These are phyloP conservation scores for Chlamydomonas sp. DNA, from an alignment of 139 green algal species.

Conservation along the genomic window DNA sequence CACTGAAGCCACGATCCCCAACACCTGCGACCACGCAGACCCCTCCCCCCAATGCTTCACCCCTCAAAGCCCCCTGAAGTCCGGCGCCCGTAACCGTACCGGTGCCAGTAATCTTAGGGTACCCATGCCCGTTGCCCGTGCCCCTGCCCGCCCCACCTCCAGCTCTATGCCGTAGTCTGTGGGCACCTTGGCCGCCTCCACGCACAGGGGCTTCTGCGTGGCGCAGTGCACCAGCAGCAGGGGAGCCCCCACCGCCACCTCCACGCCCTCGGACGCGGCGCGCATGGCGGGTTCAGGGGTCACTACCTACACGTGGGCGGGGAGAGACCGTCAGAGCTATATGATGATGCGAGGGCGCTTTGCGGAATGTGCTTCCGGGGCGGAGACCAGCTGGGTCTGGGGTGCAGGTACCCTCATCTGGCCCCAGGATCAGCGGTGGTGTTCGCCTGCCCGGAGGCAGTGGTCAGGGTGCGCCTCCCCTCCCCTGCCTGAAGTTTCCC, in stretches of 20 bases:
- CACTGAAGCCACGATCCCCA: too few relatives aligned
- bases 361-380: too few relatives aligned
- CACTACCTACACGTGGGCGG: constrained; percentile 13
- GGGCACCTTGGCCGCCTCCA: constrained; percentile 53
- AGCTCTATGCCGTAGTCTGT: constrained; percentile 61
- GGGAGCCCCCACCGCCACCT: constrained; percentile 52
- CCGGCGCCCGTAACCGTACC: neutral
- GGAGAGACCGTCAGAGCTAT: neutral
- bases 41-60: too few relatives aligned
- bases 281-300: constrained; percentile 48
- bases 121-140: neutral
- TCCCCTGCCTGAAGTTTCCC: too few relatives aligned
- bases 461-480: too few relatives aligned
- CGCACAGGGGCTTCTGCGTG: constrained; percentile 56
- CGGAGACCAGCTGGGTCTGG: too few relatives aligned
- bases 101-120: neutral
- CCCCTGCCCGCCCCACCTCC: constrained; percentile 35
- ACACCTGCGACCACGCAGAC: too few relatives aligned
- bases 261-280: constrained; percentile 40
- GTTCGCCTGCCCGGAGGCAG: too few relatives aligned
- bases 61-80: neutral
- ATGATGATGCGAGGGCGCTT: too few relatives aligned
- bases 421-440: too few relatives aligned
- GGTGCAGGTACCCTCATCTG: too few relatives aligned
- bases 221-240: constrained; percentile 55